A percentile compares a stretch with the other conserved stretches of the same genome.
Evolutionary conservation across 495 filamentous ascomycete genomes (phyloP).

Genomic region (Usnea hakonensis): DNA sequence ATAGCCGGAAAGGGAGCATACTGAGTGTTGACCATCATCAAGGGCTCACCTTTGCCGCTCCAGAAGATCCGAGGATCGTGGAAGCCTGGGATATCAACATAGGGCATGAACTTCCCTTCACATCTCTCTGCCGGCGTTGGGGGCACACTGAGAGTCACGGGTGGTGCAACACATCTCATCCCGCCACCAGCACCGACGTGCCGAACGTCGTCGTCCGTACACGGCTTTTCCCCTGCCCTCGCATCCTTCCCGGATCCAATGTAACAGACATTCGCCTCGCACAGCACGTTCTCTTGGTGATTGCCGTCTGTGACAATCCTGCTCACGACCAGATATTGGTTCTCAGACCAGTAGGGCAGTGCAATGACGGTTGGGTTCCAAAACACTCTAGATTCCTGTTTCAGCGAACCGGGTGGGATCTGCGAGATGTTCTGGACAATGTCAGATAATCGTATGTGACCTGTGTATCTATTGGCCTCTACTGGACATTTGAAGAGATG

Average conservation of each 20-base stretch:
- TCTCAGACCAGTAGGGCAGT: slow-evolving; percentile 33
- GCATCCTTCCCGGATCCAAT: slow-evolving; percentile 13
- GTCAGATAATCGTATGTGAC: slow-evolving; percentile 29
- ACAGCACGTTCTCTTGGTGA: slow-evolving; percentile 34
- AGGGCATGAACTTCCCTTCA: slow-evolving; percentile 26
- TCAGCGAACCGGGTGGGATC: slow-evolving; percentile 20
- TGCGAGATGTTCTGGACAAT: slow-evolving; percentile 33
- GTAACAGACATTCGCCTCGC: slow-evolving; percentile 35
- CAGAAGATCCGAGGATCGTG: slow-evolving; percentile 38
- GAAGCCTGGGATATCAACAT: slow-evolving; percentile 35
- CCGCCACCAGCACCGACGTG: slow-evolving; percentile 28
- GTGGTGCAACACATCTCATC: slow-evolving; percentile 29
- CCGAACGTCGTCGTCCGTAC: slow-evolving; percentile 29
- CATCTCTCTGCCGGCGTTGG: slow-evolving; percentile 37
- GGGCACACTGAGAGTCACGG: slow-evolving; percentile 30
- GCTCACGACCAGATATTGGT: slow-evolving; percentile 34
- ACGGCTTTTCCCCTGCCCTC: slow-evolving; percentile 25
- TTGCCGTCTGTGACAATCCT: slow-evolving; percentile 32
- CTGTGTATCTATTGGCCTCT: slow-evolving; percentile 28
- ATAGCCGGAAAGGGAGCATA: slow-evolving; percentile 13
- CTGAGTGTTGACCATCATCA: slow-evolving; percentile 38
- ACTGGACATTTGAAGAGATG: slow-evolving; percentile 27
- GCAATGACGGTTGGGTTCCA: slow-evolving; percentile 38
- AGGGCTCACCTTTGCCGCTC: slow-evolving; percentile 34
- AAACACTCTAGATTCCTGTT: slow-evolving; percentile 26